phyloP scores from a whole-genome alignment of 2,329 filamentous ascomycete genomes.

The Cercospora sp. region DNA sequence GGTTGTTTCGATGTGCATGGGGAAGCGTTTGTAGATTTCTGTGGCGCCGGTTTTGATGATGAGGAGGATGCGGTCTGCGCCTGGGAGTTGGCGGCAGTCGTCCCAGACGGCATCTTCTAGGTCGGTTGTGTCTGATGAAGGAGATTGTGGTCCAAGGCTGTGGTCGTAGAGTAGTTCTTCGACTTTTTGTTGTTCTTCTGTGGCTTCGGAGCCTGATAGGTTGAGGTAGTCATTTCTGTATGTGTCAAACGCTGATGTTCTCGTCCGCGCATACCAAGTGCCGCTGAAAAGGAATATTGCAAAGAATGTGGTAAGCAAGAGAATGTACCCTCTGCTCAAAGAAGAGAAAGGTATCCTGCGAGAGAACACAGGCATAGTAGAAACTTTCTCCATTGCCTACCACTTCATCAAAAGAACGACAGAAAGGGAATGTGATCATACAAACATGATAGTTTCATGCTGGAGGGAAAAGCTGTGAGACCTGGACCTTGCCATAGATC shows the following conservation, averaged over 20 bases:
- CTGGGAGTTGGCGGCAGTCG: conserved; percentile 31
- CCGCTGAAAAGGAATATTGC: conserved; percentile 6
- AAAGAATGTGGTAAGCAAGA: background rate
- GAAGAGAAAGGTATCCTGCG: conserved; percentile 2
- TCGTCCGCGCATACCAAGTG: conserved; percentile 2
- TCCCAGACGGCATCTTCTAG: background rate
- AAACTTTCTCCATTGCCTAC: conserved; percentile 5
- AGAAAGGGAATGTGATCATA: background rate
- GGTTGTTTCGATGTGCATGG: conserved; percentile 56
- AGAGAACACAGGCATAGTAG: background rate
- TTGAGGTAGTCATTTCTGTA: conserved; percentile 11
- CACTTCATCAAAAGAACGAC: background rate
- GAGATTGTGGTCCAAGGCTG: background rate
- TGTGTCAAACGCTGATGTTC: background rate
- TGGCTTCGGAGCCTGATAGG: background rate
- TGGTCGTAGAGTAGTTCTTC: background rate
- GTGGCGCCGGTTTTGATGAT: conserved; percentile 61
- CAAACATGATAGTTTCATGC: background rate
- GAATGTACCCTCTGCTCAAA: background rate
- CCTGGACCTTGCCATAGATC: background rate
- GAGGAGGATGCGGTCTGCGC: conserved; percentile 55
- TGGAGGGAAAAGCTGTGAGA: background rate
- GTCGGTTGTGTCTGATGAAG: background rate
- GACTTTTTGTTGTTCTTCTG: conserved; percentile 23
- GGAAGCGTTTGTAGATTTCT: conserved; percentile 57